Evolutionary conservation across 2,329 filamentous ascomycete genomes (phyloP), one percentile per base, ranked within the genome.

Genomic region (Xylaria sp.): DNA sequence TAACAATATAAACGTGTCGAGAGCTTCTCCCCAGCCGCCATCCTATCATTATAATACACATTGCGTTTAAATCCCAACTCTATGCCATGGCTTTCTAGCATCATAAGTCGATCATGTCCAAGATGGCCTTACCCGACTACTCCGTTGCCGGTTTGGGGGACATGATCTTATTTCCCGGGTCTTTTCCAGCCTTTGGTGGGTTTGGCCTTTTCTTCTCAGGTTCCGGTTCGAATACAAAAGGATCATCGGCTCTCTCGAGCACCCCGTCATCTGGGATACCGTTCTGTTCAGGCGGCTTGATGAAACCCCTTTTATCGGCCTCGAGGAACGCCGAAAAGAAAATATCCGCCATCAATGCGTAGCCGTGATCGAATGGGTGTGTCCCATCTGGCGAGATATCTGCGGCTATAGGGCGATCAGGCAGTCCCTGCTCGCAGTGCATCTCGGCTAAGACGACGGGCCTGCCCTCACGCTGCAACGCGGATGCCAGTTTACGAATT

Each of bases 331-430:
- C 69, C n/a, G 70, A 55, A 55, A 66, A 73, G 54, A 72, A 75
- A 51, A 77, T 73, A 18, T 74, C 64, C 23, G 73, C 67, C 73
- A 76, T 75, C 65, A 73, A 71, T 18, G 34, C 50, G 56, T 75
- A 77, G 15, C 74, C 75, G n/a, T 52, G 63, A 62, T 75, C 75
- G 37, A 70, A 70, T 6, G 74, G 74, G 59, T 77, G 74, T 3
- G 74, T 74, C 52, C 75, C 74, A 57, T 77, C 74, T n/a, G 72
- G 61, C 7, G 70, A 73, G 58, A 77, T 74, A 46, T 77, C 69
- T 1, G 12, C 13, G 12, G 73, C 65, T 15, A 60, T 48, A 13
- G 73, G 73, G 13, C 72, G 69, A 57, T 66, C 56, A 12, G 69
- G 69, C 13, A 66, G 60, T 20, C 71, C 73, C 37, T 72, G 72